Percentiles rank a stretch among this genome's conserved stretches.
These are phyloP conservation scores for Turritis glabra DNA, from an alignment of 345 rosid genomes.

Conservation along the genomic window DNA sequence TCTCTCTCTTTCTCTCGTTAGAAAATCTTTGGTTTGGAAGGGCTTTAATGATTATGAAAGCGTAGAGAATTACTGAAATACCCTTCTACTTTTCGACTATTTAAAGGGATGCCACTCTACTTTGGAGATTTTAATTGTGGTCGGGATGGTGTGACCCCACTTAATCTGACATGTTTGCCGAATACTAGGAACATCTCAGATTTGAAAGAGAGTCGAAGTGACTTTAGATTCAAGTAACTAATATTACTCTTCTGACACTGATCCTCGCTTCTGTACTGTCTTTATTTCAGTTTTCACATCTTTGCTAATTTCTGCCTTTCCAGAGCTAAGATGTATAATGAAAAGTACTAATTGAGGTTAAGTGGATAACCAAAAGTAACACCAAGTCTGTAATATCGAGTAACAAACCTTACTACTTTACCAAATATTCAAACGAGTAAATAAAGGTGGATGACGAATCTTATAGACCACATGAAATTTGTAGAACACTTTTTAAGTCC, in stretches of 20 bases:
- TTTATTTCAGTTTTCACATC: conserved; percentile 20
- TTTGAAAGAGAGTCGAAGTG: conserved; percentile 37
- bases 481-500: conserved; percentile 8
- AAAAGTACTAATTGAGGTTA: not conserved
- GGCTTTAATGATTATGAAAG: conserved; percentile 16
- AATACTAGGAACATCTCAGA: conserved; percentile 30
- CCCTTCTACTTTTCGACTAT: conserved; percentile 44
- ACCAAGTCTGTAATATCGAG: not conserved
- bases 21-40: conserved; percentile 7
- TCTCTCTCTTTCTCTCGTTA: conserved; percentile 11
- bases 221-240: conserved; percentile 42
- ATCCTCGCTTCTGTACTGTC: conserved; percentile 30
- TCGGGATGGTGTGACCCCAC: conserved; percentile 34
- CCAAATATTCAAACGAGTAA: not conserved
- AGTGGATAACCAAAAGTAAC: not conserved
- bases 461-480: conserved; percentile 27
- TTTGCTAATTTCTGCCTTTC: conserved; percentile 16
- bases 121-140: conserved; percentile 36
- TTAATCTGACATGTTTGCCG: conserved; percentile 36
- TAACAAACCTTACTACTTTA: conserved; percentile 5
- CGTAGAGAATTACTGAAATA: conserved; percentile 28
- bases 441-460: conserved; percentile 27
- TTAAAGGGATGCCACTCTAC: conserved; percentile 44
- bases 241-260: conserved; percentile 31
- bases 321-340: not conserved